Base-by-base conservation (phyloP, 2,329 filamentous ascomycete genomes). In the Epichloe sp. region DNA sequence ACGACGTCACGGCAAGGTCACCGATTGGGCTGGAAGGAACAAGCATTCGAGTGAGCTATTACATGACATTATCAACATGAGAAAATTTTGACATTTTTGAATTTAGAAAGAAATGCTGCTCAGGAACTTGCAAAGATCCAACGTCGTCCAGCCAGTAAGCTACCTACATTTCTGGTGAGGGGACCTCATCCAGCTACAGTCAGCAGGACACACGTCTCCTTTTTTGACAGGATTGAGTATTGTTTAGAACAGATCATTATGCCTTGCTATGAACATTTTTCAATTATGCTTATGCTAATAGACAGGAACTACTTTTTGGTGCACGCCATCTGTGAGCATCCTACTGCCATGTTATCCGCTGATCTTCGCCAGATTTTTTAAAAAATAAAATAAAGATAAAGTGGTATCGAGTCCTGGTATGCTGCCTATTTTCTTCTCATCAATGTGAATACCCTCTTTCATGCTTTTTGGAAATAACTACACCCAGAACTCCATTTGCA, bases 401-500 rank as follows among this genome's bases (percentile, higher is more conserved):
- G 17, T 50, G 51, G 48, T 53, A 50, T 47, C 47, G 7, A 38
- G 38, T 47, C 31, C 38, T 17, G 35, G 21, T 34, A 38, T 53
- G 38, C 44, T 15, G 40, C 19, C 35, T 26, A 3, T 26, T 44
- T 44, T 17, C 21, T 3, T 31, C 34, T 35, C 38, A 23, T 44
- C 44, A 38, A 19, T 44, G 34, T 17, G 15, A 41, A 49, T 52
- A 36, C 43, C 17, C 19, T 35, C 47, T 38, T 17, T 49, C 37
- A 15, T 23, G 36, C n/a, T 35, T 31, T n/a, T 14, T 35, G 15
- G 10, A 48, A 44, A 14, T 15, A 4, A 41, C 42, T 10, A 34
- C 23, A 17, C 42, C 51, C 55, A 31, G 50, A 56, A 56, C 55
- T 49, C 54, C 56, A 47, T 40, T 44, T 51, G 47, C 21, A 48